These are phyloP conservation scores for Silene coronaria DNA, from an alignment of 179 eudicot species.

Conservation along the genomic window DNA sequence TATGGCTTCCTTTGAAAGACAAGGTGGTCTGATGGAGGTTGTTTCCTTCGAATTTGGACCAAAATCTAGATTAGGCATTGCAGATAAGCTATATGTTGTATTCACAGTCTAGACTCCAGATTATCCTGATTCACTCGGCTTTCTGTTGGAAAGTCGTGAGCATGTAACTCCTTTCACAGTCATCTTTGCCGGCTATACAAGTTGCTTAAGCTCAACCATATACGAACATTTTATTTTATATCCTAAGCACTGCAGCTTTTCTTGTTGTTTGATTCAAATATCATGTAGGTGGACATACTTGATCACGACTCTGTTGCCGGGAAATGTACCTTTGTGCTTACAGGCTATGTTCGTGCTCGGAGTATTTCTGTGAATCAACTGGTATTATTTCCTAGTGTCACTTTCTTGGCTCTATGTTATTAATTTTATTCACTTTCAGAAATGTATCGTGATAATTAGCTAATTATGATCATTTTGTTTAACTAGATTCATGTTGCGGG, in stretches of 20 bases:
- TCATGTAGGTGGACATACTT: slow-evolving; percentile 59
- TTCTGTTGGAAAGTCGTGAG: neutral
- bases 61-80: too few relatives aligned
- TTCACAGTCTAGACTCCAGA: neutral
- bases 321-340: slow-evolving; percentile 62
- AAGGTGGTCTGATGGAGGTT: neutral
- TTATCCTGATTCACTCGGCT: neutral
- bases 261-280: neutral
- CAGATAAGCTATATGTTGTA: too few relatives aligned
- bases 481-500: slow-evolving; percentile 89
- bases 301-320: slow-evolving; percentile 44
- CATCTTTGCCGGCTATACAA: neutral
- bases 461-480: slow-evolving; percentile 17
- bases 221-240: neutral
- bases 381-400: slow-evolving; percentile 40
- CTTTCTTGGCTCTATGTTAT: neutral
- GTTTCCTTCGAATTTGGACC: too few relatives aligned
- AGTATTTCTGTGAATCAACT: slow-evolving; percentile 84
- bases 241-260: neutral
- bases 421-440: neutral
- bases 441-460: neutral
- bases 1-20: neutral
- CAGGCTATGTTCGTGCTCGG: slow-evolving; percentile 80
- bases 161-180: neutral
- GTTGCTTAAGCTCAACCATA: neutral